Conservation (phyloP, 2,329 filamentous ascomycete genomes). For the Geosmithia putterillii region DNA sequence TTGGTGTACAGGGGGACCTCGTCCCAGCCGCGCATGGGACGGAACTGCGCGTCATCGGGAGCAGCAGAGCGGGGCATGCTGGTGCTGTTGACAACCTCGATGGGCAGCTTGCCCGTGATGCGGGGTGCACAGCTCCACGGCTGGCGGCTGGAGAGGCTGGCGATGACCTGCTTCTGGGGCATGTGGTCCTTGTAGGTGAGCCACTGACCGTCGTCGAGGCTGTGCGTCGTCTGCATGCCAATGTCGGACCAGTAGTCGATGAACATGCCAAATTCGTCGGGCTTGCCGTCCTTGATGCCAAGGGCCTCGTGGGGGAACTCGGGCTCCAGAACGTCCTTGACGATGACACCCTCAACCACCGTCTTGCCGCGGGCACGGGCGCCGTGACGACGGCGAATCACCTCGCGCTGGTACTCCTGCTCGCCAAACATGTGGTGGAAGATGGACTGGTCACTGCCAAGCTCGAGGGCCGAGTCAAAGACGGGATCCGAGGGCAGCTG, state of each 20-base stretch:
- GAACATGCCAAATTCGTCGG: constrained; percentile 12
- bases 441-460: constrained; percentile 15
- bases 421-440: constrained; percentile 15
- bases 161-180: constrained; percentile 6
- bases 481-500: background rate
- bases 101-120: constrained; percentile 3
- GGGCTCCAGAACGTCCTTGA: constrained; percentile 11
- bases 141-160: constrained; percentile 4
- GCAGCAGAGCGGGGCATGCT: constrained; percentile 4
- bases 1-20: constrained; percentile 13
- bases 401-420: constrained; percentile 16
- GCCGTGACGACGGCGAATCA: constrained; percentile 14
- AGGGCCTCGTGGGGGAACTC: constrained; percentile 9
- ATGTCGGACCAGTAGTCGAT: constrained; percentile 15
- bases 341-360: constrained; percentile 4
- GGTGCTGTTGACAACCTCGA: constrained; percentile 9
- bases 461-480: background rate
- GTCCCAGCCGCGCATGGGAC: constrained; percentile 9
- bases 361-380: constrained; percentile 2
- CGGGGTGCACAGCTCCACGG: constrained; percentile 3
- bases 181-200: constrained; percentile 21
- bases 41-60: constrained; percentile 3
- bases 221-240: constrained; percentile 11
- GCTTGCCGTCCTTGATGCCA: constrained; percentile 6
- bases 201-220: constrained; percentile 6